Conservation (phyloP, 139 green algal genomes). For the Picochlorum sp. region DNA sequence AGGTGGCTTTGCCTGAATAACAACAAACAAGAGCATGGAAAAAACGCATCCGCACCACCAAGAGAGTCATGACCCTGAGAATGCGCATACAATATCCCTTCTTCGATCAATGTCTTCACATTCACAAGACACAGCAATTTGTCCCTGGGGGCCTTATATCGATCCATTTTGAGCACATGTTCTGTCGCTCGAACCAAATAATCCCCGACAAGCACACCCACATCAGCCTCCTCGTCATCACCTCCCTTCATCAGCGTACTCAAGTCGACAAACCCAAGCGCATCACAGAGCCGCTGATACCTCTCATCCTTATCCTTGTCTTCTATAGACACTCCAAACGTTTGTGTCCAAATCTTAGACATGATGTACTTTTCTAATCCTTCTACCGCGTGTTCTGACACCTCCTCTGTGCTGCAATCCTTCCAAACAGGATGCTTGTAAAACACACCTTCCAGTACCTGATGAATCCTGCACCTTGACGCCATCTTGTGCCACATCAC, state of each 20-base stretch:
- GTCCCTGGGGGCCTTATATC: slow-evolving; percentile 87
- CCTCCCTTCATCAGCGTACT: slow-evolving; percentile 65
- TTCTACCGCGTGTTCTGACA: slow-evolving; percentile 70
- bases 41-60: slow-evolving; percentile 86
- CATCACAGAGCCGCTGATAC: slow-evolving; percentile 41
- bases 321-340: slow-evolving; percentile 53
- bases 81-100: slow-evolving; percentile 16
- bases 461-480: slow-evolving; percentile 66
- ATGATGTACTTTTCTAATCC: slow-evolving; percentile 96
- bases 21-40: slow-evolving; percentile 86
- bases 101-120: slow-evolving; percentile 35
- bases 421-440: slow-evolving; percentile 73
- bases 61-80: slow-evolving; percentile 12
- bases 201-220: slow-evolving; percentile 19
- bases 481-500: slow-evolving; percentile 30
- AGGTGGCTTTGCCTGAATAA: slow-evolving; percentile 64
- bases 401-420: slow-evolving; percentile 27
- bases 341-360: slow-evolving; percentile 83
- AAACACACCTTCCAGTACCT: slow-evolving; percentile 60
- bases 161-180: slow-evolving; percentile 82
- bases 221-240: slow-evolving; percentile 12
- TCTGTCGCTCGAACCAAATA: slow-evolving; percentile 41
- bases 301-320: slow-evolving; percentile 70
- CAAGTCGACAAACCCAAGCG: slow-evolving; percentile 63
- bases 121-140: slow-evolving; percentile 96